Evolutionary conservation across 805 yeast species (phyloP), one percentile per base, ranked within the genome.

Genomic region (Debaryomyces prosopidis): DNA sequence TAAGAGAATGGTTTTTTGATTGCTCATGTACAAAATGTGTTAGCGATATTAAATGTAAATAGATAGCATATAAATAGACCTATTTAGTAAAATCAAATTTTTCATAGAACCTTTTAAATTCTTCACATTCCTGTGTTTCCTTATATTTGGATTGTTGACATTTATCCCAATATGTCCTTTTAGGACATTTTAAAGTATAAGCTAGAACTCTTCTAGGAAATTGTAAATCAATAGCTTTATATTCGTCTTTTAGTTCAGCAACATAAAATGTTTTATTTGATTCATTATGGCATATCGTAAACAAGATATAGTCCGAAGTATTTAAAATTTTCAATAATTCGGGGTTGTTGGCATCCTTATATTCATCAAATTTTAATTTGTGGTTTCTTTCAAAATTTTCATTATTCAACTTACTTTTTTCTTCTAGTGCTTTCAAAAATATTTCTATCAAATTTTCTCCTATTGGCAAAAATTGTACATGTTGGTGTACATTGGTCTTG

Each of bases 191-290:
- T 40, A 90, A 58, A 2, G 84, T 63, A 49, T 73, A 73, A 0
- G 96, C 91, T 23, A 88, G 55, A 1, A 87, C 90, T 55, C 89
- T 76, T 60, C 97, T 73, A 1, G 96, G 96, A 55, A 91, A 87
- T 53, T 88, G 96, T 11, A 89, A 64, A 60, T 91, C 97, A 7
- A 89, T 65, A 10, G 73, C 52, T 42, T 71, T 71, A 3, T 58
- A 50, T 0, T 60, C 58, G 38, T 60, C 61, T 5, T 47, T 46
- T 16, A 59, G 48, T 32, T 43, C 52, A 32, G 64, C 50, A 36
- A 57, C 49, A 48, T 50, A 65, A 10, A 50, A 43, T 8, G 41
- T 47, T 15, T 42, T 48, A 7, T 55, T 57, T 2, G 36, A 45
- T 11, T 48, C 52, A 5, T 70, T 44, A 26, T 57, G 60, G 32